Conservation (phyloP, 2,329 filamentous ascomycete genomes). For the Talaromyces sp. region DNA sequence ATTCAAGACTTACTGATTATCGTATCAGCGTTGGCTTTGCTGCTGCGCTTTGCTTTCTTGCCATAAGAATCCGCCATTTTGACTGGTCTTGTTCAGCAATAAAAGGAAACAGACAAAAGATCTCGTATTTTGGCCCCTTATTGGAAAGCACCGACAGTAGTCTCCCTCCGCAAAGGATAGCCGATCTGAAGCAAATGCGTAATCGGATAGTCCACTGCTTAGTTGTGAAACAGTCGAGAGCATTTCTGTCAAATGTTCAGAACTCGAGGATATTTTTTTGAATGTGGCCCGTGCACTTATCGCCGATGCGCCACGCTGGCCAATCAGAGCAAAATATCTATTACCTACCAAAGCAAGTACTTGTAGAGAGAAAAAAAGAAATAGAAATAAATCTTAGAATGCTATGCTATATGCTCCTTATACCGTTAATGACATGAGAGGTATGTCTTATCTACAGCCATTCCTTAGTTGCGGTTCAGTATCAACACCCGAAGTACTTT, state of each 20-base stretch:
- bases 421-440: not conserved
- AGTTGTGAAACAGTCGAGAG: not conserved
- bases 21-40: slow-evolving; percentile 24
- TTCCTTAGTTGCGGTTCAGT: not conserved
- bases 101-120: not conserved
- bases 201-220: not conserved
- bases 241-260: not conserved
- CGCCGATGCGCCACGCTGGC: not conserved
- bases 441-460: not conserved
- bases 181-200: not conserved
- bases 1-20: slow-evolving; percentile 35
- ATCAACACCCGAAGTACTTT: slow-evolving; percentile 79
- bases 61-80: slow-evolving; percentile 32
- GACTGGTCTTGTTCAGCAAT: not conserved
- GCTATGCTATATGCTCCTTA: not conserved
- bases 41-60: slow-evolving; percentile 34
- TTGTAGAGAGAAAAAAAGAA: not conserved
- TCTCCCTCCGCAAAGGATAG: not conserved
- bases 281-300: slow-evolving; percentile 26
- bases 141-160: not conserved
- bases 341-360: not conserved
- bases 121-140: not conserved
- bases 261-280: slow-evolving; percentile 14
- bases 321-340: not conserved
- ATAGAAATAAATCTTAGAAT: not conserved